phyloP scores from a whole-genome alignment of 768 basidiomycete genomes.

The Leucocoprinus leucothites region DNA sequence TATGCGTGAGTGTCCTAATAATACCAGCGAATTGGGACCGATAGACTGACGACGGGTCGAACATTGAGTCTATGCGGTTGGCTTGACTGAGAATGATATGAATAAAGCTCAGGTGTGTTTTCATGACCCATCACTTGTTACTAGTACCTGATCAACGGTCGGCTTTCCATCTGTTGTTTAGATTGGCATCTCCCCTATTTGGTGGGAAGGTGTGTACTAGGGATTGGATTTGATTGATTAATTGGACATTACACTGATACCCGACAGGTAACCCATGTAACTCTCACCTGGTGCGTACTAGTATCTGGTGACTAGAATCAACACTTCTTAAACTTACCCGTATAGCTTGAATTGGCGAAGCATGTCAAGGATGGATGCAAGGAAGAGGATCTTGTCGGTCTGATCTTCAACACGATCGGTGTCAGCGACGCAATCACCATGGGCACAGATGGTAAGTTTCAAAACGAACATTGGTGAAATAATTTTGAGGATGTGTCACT shows the following conservation, averaged over 20 bases:
- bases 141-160: too few relatives aligned
- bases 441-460: slow-evolving; percentile 72
- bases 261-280: slow-evolving; percentile 81
- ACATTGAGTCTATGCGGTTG: slow-evolving; percentile 71
- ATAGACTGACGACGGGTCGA: too few relatives aligned
- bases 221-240: too few relatives aligned
- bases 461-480: neutral
- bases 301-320: neutral
- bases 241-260: neutral
- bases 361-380: slow-evolving; percentile 82
- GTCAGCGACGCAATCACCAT: slow-evolving; percentile 87
- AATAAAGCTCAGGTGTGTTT: slow-evolving; percentile 69
- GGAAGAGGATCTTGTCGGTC: slow-evolving; percentile 75
- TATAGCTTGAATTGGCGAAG: slow-evolving; percentile 72
- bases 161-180: too few relatives aligned
- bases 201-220: slow-evolving; percentile 81
- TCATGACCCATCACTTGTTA: too few relatives aligned
- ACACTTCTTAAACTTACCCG: neutral
- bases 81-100: slow-evolving; percentile 78
- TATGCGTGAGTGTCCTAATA: slow-evolving; percentile 56
- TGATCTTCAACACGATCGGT: slow-evolving; percentile 85
- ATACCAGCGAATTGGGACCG: neutral
- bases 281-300: slow-evolving; percentile 59
- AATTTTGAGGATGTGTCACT: neutral
- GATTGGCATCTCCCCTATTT: slow-evolving; percentile 86